These are phyloP conservation scores for Gossypium davidsonii DNA, from an alignment of 441 rosid species.

Conservation along the genomic window DNA sequence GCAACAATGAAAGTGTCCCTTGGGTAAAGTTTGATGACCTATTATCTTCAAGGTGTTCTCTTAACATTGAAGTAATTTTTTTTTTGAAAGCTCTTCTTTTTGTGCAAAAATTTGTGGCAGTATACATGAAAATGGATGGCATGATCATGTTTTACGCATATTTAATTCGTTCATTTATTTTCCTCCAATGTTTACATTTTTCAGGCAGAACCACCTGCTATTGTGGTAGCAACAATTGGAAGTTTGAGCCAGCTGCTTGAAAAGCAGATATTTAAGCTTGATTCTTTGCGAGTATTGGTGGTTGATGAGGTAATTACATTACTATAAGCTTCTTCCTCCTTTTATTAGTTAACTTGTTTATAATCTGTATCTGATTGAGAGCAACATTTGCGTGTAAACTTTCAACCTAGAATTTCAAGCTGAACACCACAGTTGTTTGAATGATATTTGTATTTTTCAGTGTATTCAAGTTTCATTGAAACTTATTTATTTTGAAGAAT, in stretches of 20 bases:
- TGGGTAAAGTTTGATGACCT: not conserved
- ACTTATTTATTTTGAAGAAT: constrained; percentile 1
- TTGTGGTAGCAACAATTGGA: constrained; percentile 76
- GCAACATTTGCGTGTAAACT: not conserved
- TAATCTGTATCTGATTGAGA: not conserved
- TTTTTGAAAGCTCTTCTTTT: not conserved
- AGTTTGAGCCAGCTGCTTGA: constrained; percentile 83
- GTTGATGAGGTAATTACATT: constrained; percentile 63
- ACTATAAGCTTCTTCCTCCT: not conserved
- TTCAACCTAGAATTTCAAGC: not conserved
- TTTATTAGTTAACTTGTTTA: constrained; percentile 9
- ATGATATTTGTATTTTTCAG: not conserved
- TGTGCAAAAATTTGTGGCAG: not conserved
- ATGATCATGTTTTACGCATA: not conserved
- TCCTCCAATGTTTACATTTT: constrained; percentile 3
- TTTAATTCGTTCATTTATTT: not conserved
- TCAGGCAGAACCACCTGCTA: constrained; percentile 92
- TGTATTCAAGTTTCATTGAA: not conserved
- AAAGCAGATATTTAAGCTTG: constrained; percentile 62
- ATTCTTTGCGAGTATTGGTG: constrained; percentile 60
- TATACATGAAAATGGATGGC: not conserved
- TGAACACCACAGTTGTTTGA: not conserved
- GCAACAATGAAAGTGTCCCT: not conserved
- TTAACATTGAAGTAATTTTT: not conserved
- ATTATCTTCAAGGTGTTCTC: not conserved